These are phyloP conservation scores for Verticillium alfalfae DNA, from an alignment of 2,329 filamentous ascomycete genomes.

Conservation along the genomic window DNA sequence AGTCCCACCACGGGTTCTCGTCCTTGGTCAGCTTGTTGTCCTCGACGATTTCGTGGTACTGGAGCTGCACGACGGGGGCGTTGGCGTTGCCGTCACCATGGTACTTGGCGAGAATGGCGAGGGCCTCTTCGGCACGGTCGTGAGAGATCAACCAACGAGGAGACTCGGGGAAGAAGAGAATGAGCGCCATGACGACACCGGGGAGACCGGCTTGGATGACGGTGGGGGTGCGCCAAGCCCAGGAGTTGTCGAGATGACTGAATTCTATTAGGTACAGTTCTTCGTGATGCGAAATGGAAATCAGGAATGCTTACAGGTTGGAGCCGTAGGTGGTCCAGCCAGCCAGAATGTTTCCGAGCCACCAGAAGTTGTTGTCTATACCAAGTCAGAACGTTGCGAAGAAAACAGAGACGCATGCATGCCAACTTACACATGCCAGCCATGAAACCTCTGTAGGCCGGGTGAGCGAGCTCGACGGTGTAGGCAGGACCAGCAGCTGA, in stretches of 20 bases:
- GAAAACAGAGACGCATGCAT: slow-evolving; percentile 14
- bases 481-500: slow-evolving; percentile 57
- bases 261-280: neutral
- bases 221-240: slow-evolving; percentile 55
- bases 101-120: slow-evolving; percentile 51
- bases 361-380: slow-evolving; percentile 35
- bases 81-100: slow-evolving; percentile 52
- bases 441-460: slow-evolving; percentile 47
- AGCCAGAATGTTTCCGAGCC: slow-evolving; percentile 47
- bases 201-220: slow-evolving; percentile 39
- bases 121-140: slow-evolving; percentile 49
- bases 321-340: slow-evolving; percentile 44
- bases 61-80: slow-evolving; percentile 47
- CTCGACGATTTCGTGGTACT: slow-evolving; percentile 52
- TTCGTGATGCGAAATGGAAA: neutral
- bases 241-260: slow-evolving; percentile 20
- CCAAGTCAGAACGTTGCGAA: slow-evolving; percentile 2
- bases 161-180: slow-evolving; percentile 65
- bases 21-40: slow-evolving; percentile 38
- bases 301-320: slow-evolving; percentile 6
- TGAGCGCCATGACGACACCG: slow-evolving; percentile 49
- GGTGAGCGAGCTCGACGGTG: slow-evolving; percentile 58
- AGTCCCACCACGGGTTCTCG: slow-evolving; percentile 58
- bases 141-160: slow-evolving; percentile 67
- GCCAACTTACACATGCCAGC: slow-evolving; percentile 52